These are phyloP conservation scores for Thecaphora frezii DNA, from an alignment of 1,284 basidiomycete species.

Conservation along the genomic window DNA sequence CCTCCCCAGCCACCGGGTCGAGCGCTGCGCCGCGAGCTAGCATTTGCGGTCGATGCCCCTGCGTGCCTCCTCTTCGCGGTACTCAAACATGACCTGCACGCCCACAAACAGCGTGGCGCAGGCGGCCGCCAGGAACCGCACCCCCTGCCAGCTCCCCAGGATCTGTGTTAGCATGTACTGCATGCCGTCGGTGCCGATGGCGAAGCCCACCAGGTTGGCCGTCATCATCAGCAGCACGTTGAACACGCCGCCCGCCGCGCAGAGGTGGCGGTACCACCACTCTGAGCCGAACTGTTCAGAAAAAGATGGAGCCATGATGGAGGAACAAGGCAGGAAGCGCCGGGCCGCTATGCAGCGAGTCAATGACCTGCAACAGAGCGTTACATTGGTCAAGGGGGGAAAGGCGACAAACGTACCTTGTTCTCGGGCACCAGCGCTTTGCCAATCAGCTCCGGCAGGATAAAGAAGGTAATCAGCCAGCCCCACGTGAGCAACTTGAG, in stretches of 20 bases:
- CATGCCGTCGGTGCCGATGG: slow-evolving; percentile 82
- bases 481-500: slow-evolving; percentile 91
- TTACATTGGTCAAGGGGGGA: background rate
- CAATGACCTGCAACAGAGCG: too few relatives aligned
- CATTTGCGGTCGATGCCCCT: slow-evolving; percentile 38
- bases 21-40: slow-evolving; percentile 1
- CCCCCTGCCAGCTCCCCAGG: slow-evolving; percentile 69
- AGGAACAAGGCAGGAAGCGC: too few relatives aligned
- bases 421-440: slow-evolving; percentile 67
- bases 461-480: slow-evolving; percentile 89
- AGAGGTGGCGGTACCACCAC: slow-evolving; percentile 83
- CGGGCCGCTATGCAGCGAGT: too few relatives aligned
- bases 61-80: slow-evolving; percentile 53
- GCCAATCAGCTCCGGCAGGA: slow-evolving; percentile 78
- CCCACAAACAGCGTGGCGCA: slow-evolving; percentile 75
- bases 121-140: slow-evolving; percentile 70
- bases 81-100: slow-evolving; percentile 78
- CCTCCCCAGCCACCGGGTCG: too few relatives aligned
- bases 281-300: slow-evolving; percentile 67
- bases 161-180: slow-evolving; percentile 71
- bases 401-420: slow-evolving; percentile 65
- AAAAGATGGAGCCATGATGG: slow-evolving; percentile 6
- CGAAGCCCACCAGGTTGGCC: slow-evolving; percentile 94
- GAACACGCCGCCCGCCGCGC: slow-evolving; percentile 78
- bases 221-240: slow-evolving; percentile 89